Evolutionary conservation across 768 basidiomycete genomes (phyloP).

Genomic region (Termitomyces sp.): DNA sequence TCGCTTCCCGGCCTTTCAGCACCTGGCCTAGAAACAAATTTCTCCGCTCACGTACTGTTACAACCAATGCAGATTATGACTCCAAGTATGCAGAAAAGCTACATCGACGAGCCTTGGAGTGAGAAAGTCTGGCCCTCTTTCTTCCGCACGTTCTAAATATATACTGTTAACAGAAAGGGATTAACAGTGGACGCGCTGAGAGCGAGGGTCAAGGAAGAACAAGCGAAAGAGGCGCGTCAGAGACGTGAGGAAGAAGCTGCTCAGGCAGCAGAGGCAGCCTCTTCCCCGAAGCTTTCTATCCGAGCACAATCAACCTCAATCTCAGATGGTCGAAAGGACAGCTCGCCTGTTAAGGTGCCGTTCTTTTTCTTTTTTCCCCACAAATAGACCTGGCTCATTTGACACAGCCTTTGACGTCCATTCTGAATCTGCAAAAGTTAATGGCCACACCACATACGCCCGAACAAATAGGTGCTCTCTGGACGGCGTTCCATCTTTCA

Average conservation of each 20-base stretch:
- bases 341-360: constrained; percentile 61
- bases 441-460: constrained; percentile 62
- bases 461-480: constrained; percentile 73
- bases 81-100: constrained; percentile 69
- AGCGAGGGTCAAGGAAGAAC: constrained; percentile 25
- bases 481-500: constrained; percentile 86
- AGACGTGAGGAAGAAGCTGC: constrained; percentile 12
- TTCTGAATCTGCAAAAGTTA: constrained; percentile 73
- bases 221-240: constrained; percentile 20
- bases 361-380: neutral
- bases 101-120: constrained; percentile 46
- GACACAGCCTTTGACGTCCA: constrained; percentile 68
- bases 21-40: neutral
- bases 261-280: constrained; percentile 2
- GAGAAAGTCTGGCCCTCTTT: constrained; percentile 15
- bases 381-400: neutral
- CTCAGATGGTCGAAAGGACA: constrained; percentile 43
- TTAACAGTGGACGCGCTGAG: constrained; percentile 33
- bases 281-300: constrained; percentile 7
- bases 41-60: neutral
- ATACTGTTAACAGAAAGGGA: constrained; percentile 31
- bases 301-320: constrained; percentile 1
- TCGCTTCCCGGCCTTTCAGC: neutral
- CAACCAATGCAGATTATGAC: constrained; percentile 21
- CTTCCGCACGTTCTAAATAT: constrained; percentile 12